Evolutionary conservation across 1,139 yeast genomes (phyloP).

Genomic region (Suhomyces panamericanus): DNA sequence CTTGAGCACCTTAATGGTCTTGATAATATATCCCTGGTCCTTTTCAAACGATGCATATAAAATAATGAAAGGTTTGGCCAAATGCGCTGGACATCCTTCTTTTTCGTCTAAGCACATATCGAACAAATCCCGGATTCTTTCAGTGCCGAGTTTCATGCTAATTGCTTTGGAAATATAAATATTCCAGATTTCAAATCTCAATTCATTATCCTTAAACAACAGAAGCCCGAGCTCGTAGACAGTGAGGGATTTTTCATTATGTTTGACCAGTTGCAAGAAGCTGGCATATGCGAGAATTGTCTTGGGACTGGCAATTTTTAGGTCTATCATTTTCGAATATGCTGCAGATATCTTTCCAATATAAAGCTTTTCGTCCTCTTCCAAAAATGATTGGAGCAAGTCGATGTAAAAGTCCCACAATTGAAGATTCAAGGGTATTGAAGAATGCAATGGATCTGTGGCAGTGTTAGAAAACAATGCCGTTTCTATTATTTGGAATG

Average conservation of each 20-base stretch:
- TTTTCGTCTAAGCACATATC: constrained; percentile 48
- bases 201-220: constrained; percentile 59
- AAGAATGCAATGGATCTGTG: constrained; percentile 36
- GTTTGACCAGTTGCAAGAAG: constrained; percentile 52
- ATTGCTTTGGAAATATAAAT: constrained; percentile 57
- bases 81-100: constrained; percentile 46
- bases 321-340: constrained; percentile 59
- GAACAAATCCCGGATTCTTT: constrained; percentile 70
- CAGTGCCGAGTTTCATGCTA: constrained; percentile 35
- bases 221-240: constrained; percentile 69
- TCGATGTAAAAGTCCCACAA: constrained; percentile 80
- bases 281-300: constrained; percentile 67
- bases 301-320: constrained; percentile 70
- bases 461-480: constrained; percentile 36
- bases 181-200: constrained; percentile 69
- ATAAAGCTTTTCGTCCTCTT: constrained; percentile 21
- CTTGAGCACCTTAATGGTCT: constrained; percentile 29
- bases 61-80: constrained; percentile 49
- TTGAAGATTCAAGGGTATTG: constrained; percentile 60
- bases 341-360: constrained; percentile 32
- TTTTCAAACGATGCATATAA: constrained; percentile 64
- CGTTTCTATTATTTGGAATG: constrained; percentile 52
- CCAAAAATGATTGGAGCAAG: constrained; percentile 62
- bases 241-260: constrained; percentile 54
- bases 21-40: constrained; percentile 28